phyloP scores from a whole-genome alignment of 2,329 filamentous ascomycete genomes.

The Xylaria arbuscula region DNA sequence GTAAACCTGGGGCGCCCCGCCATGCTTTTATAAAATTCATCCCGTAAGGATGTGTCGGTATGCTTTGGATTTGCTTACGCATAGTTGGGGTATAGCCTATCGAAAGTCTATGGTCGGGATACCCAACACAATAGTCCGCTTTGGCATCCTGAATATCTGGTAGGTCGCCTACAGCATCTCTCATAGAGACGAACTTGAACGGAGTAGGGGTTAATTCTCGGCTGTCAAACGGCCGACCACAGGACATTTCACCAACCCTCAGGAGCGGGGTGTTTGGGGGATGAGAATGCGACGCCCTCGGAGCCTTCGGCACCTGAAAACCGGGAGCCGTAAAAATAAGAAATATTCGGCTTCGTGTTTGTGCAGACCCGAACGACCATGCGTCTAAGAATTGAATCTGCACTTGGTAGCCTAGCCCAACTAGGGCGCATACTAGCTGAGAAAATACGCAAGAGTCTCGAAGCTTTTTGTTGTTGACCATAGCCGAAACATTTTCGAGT shows the following conservation, averaged over 20 bases:
- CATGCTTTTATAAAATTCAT: conserved; percentile 64
- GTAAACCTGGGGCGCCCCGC: conserved; percentile 44
- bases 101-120: conserved; percentile 75
- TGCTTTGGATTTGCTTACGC: conserved; percentile 62
- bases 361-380: conserved; percentile 74
- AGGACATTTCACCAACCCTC: conserved; percentile 68
- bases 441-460: conserved; percentile 74
- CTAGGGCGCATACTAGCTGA: conserved; percentile 77
- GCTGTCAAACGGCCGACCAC: conserved; percentile 68
- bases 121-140: conserved; percentile 69
- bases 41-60: conserved; percentile 69
- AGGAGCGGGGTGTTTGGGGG: conserved; percentile 51
- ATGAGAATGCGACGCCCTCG: conserved; percentile 72
- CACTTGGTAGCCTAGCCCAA: conserved; percentile 81
- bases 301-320: conserved; percentile 64
- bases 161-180: conserved; percentile 68
- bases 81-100: conserved; percentile 53
- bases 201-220: conserved; percentile 65
- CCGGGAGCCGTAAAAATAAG: conserved; percentile 77
- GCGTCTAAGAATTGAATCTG: conserved; percentile 75
- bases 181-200: conserved; percentile 67
- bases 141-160: conserved; percentile 71
- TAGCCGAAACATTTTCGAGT: conserved; percentile 79
- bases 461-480: conserved; percentile 63
- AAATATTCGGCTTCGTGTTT: conserved; percentile 75